phyloP scores from a whole-genome alignment of 192 early-diverging fungal species.

The Podila horticola region DNA sequence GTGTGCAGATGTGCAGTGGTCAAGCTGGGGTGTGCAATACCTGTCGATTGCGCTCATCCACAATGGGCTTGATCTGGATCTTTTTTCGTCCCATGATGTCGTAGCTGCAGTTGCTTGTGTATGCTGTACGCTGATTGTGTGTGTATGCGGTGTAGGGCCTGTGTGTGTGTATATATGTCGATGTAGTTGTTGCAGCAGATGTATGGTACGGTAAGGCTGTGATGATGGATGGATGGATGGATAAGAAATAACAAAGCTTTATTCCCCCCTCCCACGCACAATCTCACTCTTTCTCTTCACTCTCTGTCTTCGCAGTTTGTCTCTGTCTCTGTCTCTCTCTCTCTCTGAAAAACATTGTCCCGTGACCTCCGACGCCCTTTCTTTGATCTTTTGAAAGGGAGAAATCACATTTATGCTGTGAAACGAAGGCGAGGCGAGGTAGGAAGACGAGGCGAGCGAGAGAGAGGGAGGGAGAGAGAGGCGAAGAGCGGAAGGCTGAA shows the following conservation, averaged over 20 bases:
- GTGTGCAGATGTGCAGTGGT: not conserved
- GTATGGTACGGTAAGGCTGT: too few relatives aligned
- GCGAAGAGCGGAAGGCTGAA: too few relatives aligned
- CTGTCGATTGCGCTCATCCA: conserved; percentile 91
- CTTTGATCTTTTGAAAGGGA: not conserved
- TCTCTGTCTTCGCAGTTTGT: not conserved
- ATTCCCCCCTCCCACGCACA: not conserved
- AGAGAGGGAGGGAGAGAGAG: too few relatives aligned
- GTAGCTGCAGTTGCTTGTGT: not conserved
- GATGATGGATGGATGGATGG: not conserved
- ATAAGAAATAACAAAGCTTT: not conserved
- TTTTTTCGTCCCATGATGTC: conserved; percentile 91
- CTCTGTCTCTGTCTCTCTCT: not conserved
- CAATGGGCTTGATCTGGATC: conserved; percentile 91
- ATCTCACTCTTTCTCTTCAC: not conserved
- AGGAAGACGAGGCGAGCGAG: too few relatives aligned
- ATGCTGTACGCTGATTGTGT: too few relatives aligned
- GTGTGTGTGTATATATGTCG: not conserved
- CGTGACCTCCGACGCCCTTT: not conserved
- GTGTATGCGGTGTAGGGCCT: conserved; percentile 10
- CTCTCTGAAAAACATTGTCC: not conserved
- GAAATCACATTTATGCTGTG: too few relatives aligned
- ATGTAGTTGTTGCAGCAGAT: too few relatives aligned
- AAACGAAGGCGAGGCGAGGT: too few relatives aligned
- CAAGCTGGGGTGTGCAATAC: conserved; percentile 51